Percentiles rank a stretch among this genome's conserved stretches.
Conservation (phyloP, 768 basidiomycete genomes). For the Termitomyces sp. region DNA sequence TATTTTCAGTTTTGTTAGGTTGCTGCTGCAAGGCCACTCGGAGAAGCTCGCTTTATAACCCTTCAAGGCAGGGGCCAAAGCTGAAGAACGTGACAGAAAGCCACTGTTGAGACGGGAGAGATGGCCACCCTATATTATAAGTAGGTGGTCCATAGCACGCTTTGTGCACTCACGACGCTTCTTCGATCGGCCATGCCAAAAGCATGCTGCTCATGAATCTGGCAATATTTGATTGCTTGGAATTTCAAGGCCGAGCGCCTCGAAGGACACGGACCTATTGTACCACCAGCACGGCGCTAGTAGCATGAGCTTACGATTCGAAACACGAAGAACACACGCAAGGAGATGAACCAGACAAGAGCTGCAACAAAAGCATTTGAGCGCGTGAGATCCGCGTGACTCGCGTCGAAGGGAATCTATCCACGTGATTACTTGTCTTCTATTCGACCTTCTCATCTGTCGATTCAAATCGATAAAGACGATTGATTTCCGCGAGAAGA, state of each 20-base stretch:
- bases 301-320: background rate
- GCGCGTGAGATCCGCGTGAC: constrained; percentile 12
- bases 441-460: constrained; percentile 9
- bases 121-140: background rate
- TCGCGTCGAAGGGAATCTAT: background rate
- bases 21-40: background rate
- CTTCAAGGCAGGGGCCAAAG: constrained; percentile 3
- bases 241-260: background rate
- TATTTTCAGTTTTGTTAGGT: constrained; percentile 1
- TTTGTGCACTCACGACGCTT: background rate
- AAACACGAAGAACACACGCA: background rate
- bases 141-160: background rate
- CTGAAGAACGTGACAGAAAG: constrained; percentile 1
- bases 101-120: background rate
- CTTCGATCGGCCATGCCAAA: constrained; percentile 1
- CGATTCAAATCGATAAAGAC: constrained; percentile 16
- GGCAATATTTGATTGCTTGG: background rate
- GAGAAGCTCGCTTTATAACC: background rate
- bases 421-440: constrained; percentile 12
- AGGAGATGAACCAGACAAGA: background rate
- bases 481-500: constrained; percentile 1
- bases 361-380: background rate
- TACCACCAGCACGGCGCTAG: background rate
- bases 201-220: constrained; percentile 1
- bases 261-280: background rate